Conservation (phyloP, 148 eudicot species). For the Silene latifolia region DNA sequence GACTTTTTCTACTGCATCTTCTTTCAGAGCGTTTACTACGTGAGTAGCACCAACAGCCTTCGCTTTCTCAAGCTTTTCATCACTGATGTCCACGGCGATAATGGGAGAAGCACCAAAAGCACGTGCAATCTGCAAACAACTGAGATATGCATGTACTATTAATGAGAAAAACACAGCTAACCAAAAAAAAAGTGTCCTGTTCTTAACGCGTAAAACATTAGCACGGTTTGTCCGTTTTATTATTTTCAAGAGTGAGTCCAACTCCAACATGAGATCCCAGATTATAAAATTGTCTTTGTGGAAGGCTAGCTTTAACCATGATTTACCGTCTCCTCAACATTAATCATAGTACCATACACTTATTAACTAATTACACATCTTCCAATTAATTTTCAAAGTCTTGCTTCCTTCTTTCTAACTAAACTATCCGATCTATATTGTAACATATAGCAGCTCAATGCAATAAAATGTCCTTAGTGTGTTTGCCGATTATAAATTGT, state of each 20-base stretch:
- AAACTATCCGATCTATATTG: background rate
- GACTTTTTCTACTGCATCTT: slow-evolving; percentile 80
- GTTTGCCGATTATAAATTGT: background rate
- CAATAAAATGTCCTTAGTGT: background rate
- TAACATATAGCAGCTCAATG: background rate
- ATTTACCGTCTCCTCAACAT: background rate
- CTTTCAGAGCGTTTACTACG: slow-evolving; percentile 59
- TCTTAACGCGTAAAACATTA: background rate
- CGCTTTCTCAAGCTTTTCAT: slow-evolving; percentile 84
- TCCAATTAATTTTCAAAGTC: background rate
- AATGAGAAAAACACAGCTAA: slow-evolving; percentile 14
- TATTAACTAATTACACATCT: background rate
- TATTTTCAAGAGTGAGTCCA: background rate
- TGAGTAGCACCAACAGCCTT: slow-evolving; percentile 86
- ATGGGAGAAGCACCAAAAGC: slow-evolving; percentile 96
- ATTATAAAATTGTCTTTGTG: too few species aligned
- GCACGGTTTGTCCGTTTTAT: background rate
- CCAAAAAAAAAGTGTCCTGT: background rate
- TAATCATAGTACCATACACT: background rate
- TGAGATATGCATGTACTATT: slow-evolving; percentile 36
- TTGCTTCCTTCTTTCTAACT: background rate
- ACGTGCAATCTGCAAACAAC: slow-evolving; percentile 98
- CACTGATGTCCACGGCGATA: slow-evolving; percentile 93
- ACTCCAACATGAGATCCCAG: too few species aligned
- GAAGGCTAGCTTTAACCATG: too few species aligned